Percentiles rank a stretch among this genome's conserved stretches.
Evolutionary conservation across 768 basidiomycete genomes (phyloP).

Genomic region (Mycena kentingensis): DNA sequence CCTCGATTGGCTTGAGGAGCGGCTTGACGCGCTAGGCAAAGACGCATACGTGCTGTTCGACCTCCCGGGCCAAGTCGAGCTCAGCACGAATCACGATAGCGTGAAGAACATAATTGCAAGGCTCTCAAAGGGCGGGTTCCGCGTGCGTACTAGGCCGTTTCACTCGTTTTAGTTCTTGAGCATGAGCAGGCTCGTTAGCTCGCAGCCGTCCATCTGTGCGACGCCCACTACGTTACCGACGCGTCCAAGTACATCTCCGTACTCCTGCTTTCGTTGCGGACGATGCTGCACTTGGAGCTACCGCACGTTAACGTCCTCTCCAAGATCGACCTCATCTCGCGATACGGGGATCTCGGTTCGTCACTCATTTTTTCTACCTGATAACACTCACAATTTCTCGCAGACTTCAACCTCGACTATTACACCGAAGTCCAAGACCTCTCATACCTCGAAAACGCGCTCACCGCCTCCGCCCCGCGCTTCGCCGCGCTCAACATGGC

Average conservation of each 20-base stretch:
- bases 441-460: conserved; percentile 77
- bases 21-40: conserved; percentile 61
- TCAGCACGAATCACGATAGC: conserved; percentile 94
- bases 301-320: conserved; percentile 97
- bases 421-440: conserved; percentile 99
- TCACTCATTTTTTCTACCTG: conserved; percentile 15
- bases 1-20: conserved; percentile 81
- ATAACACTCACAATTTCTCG: conserved; percentile 1
- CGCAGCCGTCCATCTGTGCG: conserved; percentile 92
- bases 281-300: conserved; percentile 98
- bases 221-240: conserved; percentile 96
- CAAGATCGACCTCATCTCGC: conserved; percentile 88
- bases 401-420: conserved; percentile 96
- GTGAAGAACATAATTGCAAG: conserved; percentile 76
- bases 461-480: conserved; percentile 64
- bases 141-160: conserved; percentile 58
- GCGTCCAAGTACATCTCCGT: conserved; percentile 94
- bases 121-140: conserved; percentile 73
- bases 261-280: conserved; percentile 85
- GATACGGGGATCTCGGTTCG: conserved; percentile 90
- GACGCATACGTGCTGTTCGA: conserved; percentile 93
- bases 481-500: conserved; percentile 84
- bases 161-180: conserved; percentile 8
- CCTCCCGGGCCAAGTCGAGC: conserved; percentile 94
- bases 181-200: conserved; percentile 51